Evolutionary conservation across 2,329 filamentous ascomycete species (phyloP).

Genomic region (Zymoseptoria crescenta): DNA sequence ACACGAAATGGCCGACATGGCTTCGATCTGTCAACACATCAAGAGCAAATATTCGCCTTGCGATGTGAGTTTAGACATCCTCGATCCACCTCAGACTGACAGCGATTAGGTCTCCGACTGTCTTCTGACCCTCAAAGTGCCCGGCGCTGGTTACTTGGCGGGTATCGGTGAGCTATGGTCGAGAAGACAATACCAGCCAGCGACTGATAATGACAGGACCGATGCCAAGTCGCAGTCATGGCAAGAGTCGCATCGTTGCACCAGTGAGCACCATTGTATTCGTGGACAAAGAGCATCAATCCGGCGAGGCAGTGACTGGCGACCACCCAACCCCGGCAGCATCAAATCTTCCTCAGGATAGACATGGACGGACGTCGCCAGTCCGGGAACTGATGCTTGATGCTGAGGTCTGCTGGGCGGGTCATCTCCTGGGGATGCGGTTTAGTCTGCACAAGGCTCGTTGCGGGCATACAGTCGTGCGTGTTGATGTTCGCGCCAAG

Average conservation of each 20-base stretch:
- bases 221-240: constrained; percentile 6
- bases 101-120: constrained; percentile 57
- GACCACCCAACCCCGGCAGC: constrained; percentile 9
- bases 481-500: too few relatives aligned
- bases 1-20: not conserved
- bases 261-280: constrained; percentile 58
- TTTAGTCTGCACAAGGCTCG: too few relatives aligned
- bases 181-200: not conserved
- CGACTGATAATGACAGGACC: not conserved
- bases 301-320: too few relatives aligned
- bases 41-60: constrained; percentile 24
- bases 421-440: too few relatives aligned
- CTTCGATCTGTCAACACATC: constrained; percentile 8
- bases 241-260: constrained; percentile 33
- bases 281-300: constrained; percentile 46
- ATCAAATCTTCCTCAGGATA: constrained; percentile 48
- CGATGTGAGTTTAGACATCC: constrained; percentile 20
- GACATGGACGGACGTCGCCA: constrained; percentile 62
- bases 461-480: too few relatives aligned
- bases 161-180: constrained; percentile 49
- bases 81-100: not conserved
- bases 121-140: constrained; percentile 59
- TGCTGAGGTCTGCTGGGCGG: too few relatives aligned
- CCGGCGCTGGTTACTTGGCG: constrained; percentile 58
- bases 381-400: too few relatives aligned